Base-by-base conservation (phyloP, 2,329 filamentous ascomycete species). In the Xylariaceae sp. region DNA sequence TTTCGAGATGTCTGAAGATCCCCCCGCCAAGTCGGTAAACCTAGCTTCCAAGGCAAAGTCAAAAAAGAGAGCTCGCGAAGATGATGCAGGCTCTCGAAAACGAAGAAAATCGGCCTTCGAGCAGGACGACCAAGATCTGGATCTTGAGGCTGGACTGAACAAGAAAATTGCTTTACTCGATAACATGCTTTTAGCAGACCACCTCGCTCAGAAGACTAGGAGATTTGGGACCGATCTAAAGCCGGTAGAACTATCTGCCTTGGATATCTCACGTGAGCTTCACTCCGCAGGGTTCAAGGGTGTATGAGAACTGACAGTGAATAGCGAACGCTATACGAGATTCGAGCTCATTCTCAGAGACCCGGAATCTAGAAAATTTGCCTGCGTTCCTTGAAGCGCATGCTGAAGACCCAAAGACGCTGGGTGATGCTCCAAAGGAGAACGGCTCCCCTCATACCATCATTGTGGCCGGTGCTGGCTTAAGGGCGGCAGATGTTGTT, bases 401-500 rank as follows among this genome's bases (percentile, higher is more conserved):
- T 57, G 74, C 82, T 1, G 77, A 78, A 20, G 81, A 84, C 43
- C 78, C 82, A 0, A 77, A 79, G 50, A 80, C 77, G 50, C 77
- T 96, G 16, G 80, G 80, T 1, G 79, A 83, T 48, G 81, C 89
- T 0, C 82, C 89, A 0, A 82, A 87, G 73, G 78, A 85, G 64
- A 86, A 86, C 33, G 89, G 88, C 5, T 77, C 85, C 1, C 89
- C 89, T 26, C 94, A 97, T 71, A 97, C 93, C 1, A 80, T 99
- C 49, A 84, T 99, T 29, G 82, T 99, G n/a, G 85, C 92, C 10
- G 84, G 85, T 7, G 91, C 92, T 5, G 94, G 91, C 0, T 77
- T 97, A 50, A 81, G 94, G 65, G 92, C 94, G 4, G 92, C 93
- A 13, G 90, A 97, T 67, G 75, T 97, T 40, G 86, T 89, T 23